Evolutionary conservation across 2,329 filamentous ascomycete species (phyloP).

Genomic region (Ascochyta viciae-villosae): DNA sequence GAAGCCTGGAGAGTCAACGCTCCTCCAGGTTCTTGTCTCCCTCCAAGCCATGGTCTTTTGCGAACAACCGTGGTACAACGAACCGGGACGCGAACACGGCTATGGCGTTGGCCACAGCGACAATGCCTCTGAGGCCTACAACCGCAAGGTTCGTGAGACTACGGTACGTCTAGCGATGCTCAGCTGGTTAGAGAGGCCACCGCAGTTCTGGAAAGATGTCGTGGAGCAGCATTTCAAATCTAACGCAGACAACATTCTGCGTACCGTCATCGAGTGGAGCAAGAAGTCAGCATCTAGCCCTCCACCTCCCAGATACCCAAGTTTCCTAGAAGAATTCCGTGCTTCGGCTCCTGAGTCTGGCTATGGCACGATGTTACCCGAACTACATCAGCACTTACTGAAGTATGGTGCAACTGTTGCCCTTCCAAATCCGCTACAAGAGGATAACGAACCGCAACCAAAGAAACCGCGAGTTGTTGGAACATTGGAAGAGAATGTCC

Average conservation of each 20-base stretch:
- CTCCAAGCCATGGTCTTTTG: slow-evolving; percentile 66
- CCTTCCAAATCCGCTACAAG: background rate
- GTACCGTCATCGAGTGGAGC: slow-evolving; percentile 31
- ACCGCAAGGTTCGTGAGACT: slow-evolving; percentile 29
- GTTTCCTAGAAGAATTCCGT: background rate
- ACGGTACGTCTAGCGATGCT: slow-evolving; percentile 46
- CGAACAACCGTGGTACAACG: slow-evolving; percentile 62
- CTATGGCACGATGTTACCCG: background rate
- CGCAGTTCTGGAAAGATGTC: slow-evolving; percentile 34
- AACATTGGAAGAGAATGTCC: background rate
- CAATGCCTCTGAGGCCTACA: slow-evolving; percentile 34
- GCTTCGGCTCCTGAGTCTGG: background rate
- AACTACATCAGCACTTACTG: slow-evolving; percentile 1
- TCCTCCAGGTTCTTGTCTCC: slow-evolving; percentile 62
- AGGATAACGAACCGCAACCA: background rate
- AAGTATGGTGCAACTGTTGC: slow-evolving; percentile 8
- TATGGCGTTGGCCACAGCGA: background rate
- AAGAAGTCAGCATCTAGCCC: background rate
- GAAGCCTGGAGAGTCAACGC: slow-evolving; percentile 56
- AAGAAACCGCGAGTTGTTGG: slow-evolving; percentile 3
- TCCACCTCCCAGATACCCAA: background rate
- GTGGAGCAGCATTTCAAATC: slow-evolving; percentile 34
- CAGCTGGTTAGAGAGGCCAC: slow-evolving; percentile 37
- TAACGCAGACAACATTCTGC: slow-evolving; percentile 33
- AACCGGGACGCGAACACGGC: slow-evolving; percentile 53